Conservation (phyloP, 805 yeast genomes). For the Kodamaea fukazawae region DNA sequence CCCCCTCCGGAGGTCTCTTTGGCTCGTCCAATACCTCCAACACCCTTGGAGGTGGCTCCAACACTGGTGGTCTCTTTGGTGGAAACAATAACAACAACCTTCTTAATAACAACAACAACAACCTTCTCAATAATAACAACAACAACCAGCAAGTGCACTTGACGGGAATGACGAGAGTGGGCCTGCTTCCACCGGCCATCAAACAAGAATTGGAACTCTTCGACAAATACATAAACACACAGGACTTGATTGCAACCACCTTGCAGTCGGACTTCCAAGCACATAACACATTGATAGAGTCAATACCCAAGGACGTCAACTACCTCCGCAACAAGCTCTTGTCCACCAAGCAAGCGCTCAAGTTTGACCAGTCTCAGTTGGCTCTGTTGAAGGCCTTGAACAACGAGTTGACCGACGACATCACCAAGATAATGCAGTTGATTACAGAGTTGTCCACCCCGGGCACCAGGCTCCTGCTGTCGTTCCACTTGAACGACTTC, state of each 20-base stretch:
- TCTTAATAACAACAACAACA: slow-evolving; percentile 9
- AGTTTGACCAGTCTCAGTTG: slow-evolving; percentile 43
- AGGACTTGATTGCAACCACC: slow-evolving; percentile 68
- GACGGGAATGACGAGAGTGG: slow-evolving; percentile 72
- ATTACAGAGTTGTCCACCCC: slow-evolving; percentile 51
- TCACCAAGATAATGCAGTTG: slow-evolving; percentile 52
- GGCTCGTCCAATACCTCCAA: slow-evolving; percentile 16
- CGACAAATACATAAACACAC: slow-evolving; percentile 70
- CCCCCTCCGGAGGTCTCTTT: slow-evolving; percentile 15
- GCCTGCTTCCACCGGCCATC: slow-evolving; percentile 68
- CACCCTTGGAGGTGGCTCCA: slow-evolving; percentile 27
- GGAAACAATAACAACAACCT: slow-evolving; percentile 3
- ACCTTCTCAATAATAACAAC: slow-evolving; percentile 22
- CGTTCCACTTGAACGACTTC: slow-evolving; percentile 53
- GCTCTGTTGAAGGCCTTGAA: slow-evolving; percentile 33
- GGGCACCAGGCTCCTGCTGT: slow-evolving; percentile 55
- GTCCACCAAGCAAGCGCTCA: slow-evolving; percentile 63
- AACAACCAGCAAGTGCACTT: slow-evolving; percentile 43
- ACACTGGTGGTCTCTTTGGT: slow-evolving; percentile 12
- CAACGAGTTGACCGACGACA: slow-evolving; percentile 45
- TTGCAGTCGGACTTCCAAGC: slow-evolving; percentile 59
- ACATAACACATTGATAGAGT: slow-evolving; percentile 61
- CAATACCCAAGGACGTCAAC: slow-evolving; percentile 71
- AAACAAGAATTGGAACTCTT: slow-evolving; percentile 67
- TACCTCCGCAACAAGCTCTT: slow-evolving; percentile 60